phyloP scores from a whole-genome alignment of 139 green algal species.

The Coccomyxa sp. region DNA sequence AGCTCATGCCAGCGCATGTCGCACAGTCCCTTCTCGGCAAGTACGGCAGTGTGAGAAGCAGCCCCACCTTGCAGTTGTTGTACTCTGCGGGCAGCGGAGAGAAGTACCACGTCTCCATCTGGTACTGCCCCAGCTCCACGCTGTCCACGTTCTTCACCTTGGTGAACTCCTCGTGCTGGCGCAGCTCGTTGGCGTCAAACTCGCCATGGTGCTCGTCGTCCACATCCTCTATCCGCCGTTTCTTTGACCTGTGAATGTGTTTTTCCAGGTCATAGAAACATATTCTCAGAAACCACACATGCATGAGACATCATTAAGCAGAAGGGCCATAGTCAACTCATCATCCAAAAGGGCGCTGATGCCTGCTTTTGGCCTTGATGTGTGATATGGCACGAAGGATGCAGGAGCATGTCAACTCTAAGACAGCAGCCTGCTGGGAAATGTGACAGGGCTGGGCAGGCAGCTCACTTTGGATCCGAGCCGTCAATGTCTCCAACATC shows the following conservation, averaged over 20 bases:
- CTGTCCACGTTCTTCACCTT: conserved; percentile 97
- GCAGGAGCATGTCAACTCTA: no score
- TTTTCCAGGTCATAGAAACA: not conserved
- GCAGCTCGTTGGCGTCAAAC: conserved; percentile 83
- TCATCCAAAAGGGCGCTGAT: no score
- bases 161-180: conserved; percentile 98
- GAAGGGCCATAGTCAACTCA: not conserved
- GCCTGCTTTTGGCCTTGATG: no score
- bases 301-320: not conserved
- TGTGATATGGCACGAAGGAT: no score
- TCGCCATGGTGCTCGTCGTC: conserved; percentile 77
- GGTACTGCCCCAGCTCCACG: conserved; percentile 90
- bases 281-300: not conserved
- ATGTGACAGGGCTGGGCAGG: not conserved
- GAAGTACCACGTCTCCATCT: conserved; percentile 99
- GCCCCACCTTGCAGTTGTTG: conserved; percentile 69
- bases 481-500: conserved; percentile 30
- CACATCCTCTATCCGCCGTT: conserved; percentile 49
- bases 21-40: not conserved
- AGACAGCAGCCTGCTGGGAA: no score
- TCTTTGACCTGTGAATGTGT: conserved; percentile 1
- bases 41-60: not conserved
- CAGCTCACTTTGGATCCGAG: not conserved
- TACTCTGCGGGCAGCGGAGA: conserved; percentile 91
- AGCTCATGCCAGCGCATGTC: no score